Evolutionary conservation across 495 filamentous ascomycete species (phyloP).

Genomic region (Penicillium bovifimosum): DNA sequence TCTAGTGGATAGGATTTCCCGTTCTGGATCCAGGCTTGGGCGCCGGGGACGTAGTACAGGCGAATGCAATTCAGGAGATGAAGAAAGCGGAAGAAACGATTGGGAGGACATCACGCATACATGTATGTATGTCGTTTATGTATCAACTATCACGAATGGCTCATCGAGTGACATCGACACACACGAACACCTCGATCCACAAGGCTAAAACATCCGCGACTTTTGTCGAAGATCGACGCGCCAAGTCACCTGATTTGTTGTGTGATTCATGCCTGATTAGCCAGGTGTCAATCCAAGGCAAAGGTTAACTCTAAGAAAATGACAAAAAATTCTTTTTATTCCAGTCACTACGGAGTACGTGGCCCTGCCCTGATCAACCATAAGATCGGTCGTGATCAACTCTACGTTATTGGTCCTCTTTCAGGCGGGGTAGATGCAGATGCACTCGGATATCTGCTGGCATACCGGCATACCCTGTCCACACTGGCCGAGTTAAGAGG

Average conservation of each 20-base stretch:
- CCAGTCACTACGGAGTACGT: slow-evolving; percentile 18
- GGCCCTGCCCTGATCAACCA: slow-evolving; percentile 15
- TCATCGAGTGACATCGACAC: too few species aligned
- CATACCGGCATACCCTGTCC: slow-evolving; percentile 15
- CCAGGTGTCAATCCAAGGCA: too few species aligned
- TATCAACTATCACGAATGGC: too few species aligned
- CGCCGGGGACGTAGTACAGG: slow-evolving; percentile 22
- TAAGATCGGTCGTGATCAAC: slow-evolving; percentile 14
- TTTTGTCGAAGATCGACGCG: too few species aligned
- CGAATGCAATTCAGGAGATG: slow-evolving; percentile 14
- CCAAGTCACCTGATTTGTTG: too few species aligned
- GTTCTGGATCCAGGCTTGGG: slow-evolving; percentile 29
- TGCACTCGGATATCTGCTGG: slow-evolving; percentile 24
- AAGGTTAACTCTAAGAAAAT: too few species aligned
- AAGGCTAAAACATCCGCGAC: too few species aligned
- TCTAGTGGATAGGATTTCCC: slow-evolving; percentile 34
- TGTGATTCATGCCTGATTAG: too few species aligned
- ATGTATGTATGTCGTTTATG: too few species aligned
- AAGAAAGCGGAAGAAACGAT: slow-evolving; percentile 16
- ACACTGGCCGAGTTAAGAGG: slow-evolving; percentile 15
- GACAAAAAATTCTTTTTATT: too few species aligned
- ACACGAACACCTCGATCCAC: too few species aligned
- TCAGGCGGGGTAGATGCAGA: slow-evolving; percentile 23
- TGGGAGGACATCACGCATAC: slow-evolving; percentile 11
- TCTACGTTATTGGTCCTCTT: slow-evolving; percentile 25